Evolutionary conservation across 352 stramenopile species (phyloP).

Genomic region (Globisporangium nagaii): DNA sequence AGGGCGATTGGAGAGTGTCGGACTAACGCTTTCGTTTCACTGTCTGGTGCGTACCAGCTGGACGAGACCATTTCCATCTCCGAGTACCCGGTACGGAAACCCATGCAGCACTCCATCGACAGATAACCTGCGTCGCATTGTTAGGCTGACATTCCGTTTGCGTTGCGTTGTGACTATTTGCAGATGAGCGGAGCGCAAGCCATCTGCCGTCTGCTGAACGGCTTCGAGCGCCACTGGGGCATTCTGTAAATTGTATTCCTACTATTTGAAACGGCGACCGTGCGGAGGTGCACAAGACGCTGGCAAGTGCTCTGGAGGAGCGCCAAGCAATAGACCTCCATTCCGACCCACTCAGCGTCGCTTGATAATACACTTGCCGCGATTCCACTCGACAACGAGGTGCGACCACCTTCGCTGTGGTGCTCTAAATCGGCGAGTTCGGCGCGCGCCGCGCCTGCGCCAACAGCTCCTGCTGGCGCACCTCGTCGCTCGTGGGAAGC

Average conservation of each 20-base stretch:
- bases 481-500: conserved; percentile 89
- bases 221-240: conserved; percentile 98
- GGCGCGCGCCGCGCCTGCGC: conserved; percentile 87
- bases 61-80: conserved; percentile 97
- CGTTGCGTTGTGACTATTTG: background rate
- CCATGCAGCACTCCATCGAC: background rate
- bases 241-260: conserved; percentile 89
- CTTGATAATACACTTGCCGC: no score
- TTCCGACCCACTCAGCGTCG: no score
- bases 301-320: no score
- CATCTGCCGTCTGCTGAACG: conserved; percentile 95
- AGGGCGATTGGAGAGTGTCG: no score
- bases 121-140: background rate
- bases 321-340: background rate
- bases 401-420: no score
- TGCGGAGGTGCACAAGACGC: no score
- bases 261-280: conserved; percentile 9
- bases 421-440: conserved; percentile 24
- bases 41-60: conserved; percentile 46
- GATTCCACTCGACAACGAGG: no score
- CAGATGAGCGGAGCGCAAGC: conserved; percentile 95
- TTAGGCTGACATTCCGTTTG: background rate
- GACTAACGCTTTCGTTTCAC: no score
- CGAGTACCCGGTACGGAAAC: conserved; percentile 89
- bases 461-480: conserved; percentile 90